These are phyloP conservation scores for Chlorella sp. DNA, from an alignment of 139 green algal species.

Conservation along the genomic window DNA sequence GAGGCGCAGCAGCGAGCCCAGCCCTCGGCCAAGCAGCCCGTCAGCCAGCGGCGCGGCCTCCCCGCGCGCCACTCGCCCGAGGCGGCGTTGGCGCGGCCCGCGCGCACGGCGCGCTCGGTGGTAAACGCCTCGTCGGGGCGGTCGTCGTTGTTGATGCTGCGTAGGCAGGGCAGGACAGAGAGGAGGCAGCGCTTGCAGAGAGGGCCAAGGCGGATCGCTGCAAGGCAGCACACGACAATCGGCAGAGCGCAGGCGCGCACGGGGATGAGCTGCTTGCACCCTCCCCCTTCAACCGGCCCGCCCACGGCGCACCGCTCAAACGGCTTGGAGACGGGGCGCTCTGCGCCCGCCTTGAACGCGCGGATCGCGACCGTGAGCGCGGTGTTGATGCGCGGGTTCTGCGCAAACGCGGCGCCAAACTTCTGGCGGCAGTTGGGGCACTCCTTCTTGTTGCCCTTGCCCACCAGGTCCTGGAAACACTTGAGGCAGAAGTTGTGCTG, in stretches of 20 bases:
- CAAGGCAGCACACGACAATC: too few species aligned
- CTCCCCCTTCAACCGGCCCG: background rate
- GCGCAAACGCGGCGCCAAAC: constrained; percentile 70
- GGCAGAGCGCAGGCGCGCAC: background rate
- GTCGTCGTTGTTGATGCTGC: constrained; percentile 55
- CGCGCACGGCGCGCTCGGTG: constrained; percentile 75
- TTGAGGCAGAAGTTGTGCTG: constrained; percentile 97
- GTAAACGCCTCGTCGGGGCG: constrained; percentile 91
- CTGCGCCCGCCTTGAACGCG: constrained; percentile 56
- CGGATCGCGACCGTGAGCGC: constrained; percentile 77
- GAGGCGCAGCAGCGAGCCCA: background rate
- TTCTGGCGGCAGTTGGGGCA: constrained; percentile 85
- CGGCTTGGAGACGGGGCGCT: constrained; percentile 8
- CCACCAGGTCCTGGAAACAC: constrained; percentile 75
- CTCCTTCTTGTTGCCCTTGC: constrained; percentile 74
- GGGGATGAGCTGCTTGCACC: background rate
- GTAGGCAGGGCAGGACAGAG: background rate
- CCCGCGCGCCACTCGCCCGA: constrained; percentile 3
- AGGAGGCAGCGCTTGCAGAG: background rate
- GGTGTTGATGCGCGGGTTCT: constrained; percentile 90
- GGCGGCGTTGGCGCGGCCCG: constrained; percentile 87
- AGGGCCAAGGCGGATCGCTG: background rate
- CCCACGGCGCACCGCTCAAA: constrained; percentile 16
- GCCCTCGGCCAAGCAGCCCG: background rate
- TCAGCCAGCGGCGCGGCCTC: too few species aligned